Percentiles rank a stretch among this genome's conserved stretches.
Conservation (phyloP, 306 rosid species). For the Malus sieversii region DNA sequence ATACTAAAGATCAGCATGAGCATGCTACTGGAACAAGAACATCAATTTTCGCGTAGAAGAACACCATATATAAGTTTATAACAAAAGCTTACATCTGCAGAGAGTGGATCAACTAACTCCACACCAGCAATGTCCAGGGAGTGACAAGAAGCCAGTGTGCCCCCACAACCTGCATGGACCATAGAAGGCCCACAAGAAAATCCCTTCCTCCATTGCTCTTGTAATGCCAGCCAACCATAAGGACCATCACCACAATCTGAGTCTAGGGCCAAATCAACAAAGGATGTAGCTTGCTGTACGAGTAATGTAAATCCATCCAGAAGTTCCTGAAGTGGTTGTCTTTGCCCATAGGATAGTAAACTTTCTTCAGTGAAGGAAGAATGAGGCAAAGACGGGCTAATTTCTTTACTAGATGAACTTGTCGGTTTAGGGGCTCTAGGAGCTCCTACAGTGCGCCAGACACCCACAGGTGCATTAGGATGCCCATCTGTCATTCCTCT, state of each 20-base stretch:
- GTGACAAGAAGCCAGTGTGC: constrained; percentile 92
- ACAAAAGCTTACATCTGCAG: constrained; percentile 73
- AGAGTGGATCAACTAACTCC: constrained; percentile 93
- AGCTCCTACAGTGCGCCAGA: constrained; percentile 89
- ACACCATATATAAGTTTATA: neutral
- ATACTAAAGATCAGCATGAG: neutral
- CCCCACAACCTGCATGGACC: constrained; percentile 99
- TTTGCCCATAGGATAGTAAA: constrained; percentile 77
- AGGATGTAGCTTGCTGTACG: constrained; percentile 91
- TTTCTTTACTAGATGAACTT: constrained; percentile 68
- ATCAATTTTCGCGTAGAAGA: neutral
- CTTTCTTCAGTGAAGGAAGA: constrained; percentile 78
- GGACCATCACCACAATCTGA: constrained; percentile 95
- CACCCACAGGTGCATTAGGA: constrained; percentile 84
- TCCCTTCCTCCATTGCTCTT: constrained; percentile 97
- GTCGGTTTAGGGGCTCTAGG: constrained; percentile 64
- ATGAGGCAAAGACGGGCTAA: constrained; percentile 69
- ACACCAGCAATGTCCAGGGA: constrained; percentile 96
- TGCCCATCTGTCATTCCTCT: constrained; percentile 88
- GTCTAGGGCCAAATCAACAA: constrained; percentile 90
- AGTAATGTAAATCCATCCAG: constrained; percentile 84
- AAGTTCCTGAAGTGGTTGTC: constrained; percentile 94
- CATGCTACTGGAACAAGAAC: constrained; percentile 7
- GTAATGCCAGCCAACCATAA: constrained; percentile 91
- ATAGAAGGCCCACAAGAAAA: constrained; percentile 95